These are phyloP conservation scores for Phylloporus arenicola DNA, from an alignment of 768 basidiomycete species.

Conservation along the genomic window DNA sequence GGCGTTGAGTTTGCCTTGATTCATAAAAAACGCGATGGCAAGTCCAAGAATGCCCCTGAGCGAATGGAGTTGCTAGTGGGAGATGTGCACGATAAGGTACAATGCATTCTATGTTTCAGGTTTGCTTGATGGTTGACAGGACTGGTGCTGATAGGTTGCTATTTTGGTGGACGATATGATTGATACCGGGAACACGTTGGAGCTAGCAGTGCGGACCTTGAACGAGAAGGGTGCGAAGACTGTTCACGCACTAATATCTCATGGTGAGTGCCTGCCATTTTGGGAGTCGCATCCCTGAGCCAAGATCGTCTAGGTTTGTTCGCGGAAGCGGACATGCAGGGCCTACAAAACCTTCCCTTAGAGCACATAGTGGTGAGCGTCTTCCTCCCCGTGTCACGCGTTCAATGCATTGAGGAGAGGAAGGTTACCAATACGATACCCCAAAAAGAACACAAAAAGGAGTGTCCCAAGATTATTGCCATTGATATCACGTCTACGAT, in stretches of 20 bases:
- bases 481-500: conserved; percentile 91
- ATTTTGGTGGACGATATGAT: conserved; percentile 99
- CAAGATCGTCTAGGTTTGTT: conserved; percentile 53
- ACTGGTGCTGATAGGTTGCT: conserved; percentile 51
- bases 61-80: conserved; percentile 93
- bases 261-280: conserved; percentile 50
- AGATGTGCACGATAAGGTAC: conserved; percentile 83
- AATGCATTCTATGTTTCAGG: background rate
- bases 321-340: conserved; percentile 66
- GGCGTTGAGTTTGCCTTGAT: conserved; percentile 94
- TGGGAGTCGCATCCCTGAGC: conserved; percentile 4
- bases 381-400: background rate
- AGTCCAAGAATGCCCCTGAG: conserved; percentile 59
- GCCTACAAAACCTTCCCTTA: conserved; percentile 68
- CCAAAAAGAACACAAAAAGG: conserved; percentile 59
- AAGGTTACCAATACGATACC: conserved; percentile 95
- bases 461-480: conserved; percentile 73
- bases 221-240: conserved; percentile 84
- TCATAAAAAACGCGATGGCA: conserved; percentile 81
- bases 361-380: conserved; percentile 75
- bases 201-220: conserved; percentile 79
- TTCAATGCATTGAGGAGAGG: conserved; percentile 4
- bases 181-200: conserved; percentile 88
- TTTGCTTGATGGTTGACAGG: background rate
- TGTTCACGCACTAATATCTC: conserved; percentile 85